phyloP scores from a whole-genome alignment of 352 stramenopile genomes.

The Globisporangium irregulare region DNA sequence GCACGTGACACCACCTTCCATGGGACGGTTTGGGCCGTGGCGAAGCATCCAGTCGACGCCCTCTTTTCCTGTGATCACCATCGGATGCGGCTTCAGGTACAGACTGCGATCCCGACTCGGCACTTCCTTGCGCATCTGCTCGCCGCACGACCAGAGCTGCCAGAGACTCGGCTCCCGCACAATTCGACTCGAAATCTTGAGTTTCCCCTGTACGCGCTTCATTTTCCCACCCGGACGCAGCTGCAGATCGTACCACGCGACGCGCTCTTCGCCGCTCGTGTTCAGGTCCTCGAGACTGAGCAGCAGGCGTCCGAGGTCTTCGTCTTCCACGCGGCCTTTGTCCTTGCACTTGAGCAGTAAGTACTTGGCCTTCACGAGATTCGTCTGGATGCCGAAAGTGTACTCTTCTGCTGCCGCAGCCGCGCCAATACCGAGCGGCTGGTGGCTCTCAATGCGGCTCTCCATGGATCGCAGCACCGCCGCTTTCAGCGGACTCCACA shows the following conservation, averaged over 20 bases:
- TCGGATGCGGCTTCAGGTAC: constrained; percentile 81
- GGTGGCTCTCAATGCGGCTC: constrained; percentile 73
- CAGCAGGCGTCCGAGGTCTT: constrained; percentile 75
- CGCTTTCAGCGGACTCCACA: constrained; percentile 83
- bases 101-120: constrained; percentile 66
- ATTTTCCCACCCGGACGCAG: constrained; percentile 75
- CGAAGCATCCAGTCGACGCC: constrained; percentile 84
- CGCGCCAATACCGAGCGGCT: constrained; percentile 81
- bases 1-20: constrained; percentile 82
- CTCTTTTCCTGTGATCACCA: constrained; percentile 79
- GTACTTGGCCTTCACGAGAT: constrained; percentile 74
- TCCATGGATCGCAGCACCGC: constrained; percentile 78
- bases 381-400: constrained; percentile 81
- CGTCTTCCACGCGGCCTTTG: constrained; percentile 80
- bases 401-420: constrained; percentile 82
- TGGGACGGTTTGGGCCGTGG: constrained; percentile 79
- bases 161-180: constrained; percentile 77
- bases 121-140: constrained; percentile 82
- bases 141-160: constrained; percentile 81
- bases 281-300: constrained; percentile 83
- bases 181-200: constrained; percentile 83
- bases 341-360: constrained; percentile 88
- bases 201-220: constrained; percentile 83
- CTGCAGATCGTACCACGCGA: constrained; percentile 86
- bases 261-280: constrained; percentile 75